Evolutionary conservation across 1,139 yeast genomes (phyloP).

Genomic region (Yamadazyma blattariae): DNA sequence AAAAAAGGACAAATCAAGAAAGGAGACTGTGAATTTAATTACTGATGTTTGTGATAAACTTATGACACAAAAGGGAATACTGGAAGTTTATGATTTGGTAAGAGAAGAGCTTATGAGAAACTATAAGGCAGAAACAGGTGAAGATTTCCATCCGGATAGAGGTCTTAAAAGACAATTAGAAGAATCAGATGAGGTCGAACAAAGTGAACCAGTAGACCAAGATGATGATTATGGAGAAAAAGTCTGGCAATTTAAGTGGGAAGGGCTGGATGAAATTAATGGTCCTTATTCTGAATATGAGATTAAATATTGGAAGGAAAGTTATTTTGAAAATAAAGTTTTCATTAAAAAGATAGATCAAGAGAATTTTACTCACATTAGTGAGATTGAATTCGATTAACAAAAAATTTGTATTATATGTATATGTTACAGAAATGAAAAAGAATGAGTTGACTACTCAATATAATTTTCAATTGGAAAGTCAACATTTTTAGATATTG

Average conservation of each 20-base stretch:
- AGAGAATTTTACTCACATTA: slow-evolving; percentile 24
- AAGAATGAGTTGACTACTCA: no score
- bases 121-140: slow-evolving; percentile 52
- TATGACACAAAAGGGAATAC: slow-evolving; percentile 33
- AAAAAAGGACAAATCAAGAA: slow-evolving; percentile 20
- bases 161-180: slow-evolving; percentile 21
- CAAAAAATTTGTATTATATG: background rate
- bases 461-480: slow-evolving; percentile 55
- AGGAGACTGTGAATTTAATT: slow-evolving; percentile 30
- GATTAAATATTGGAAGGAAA: slow-evolving; percentile 58
- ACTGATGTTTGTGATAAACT: slow-evolving; percentile 53
- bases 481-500: slow-evolving; percentile 50
- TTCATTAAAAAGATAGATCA: slow-evolving; percentile 39
- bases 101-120: slow-evolving; percentile 59
- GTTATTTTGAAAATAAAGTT: slow-evolving; percentile 53
- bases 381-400: slow-evolving; percentile 18
- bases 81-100: slow-evolving; percentile 51
- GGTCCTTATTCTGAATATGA: slow-evolving; percentile 61
- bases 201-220: slow-evolving; percentile 11
- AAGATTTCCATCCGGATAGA: slow-evolving; percentile 18
- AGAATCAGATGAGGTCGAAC: slow-evolving; percentile 11
- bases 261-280: slow-evolving; percentile 42
- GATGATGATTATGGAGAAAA: slow-evolving; percentile 27
- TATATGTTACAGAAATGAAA: background rate
- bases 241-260: slow-evolving; percentile 68